Base-by-base conservation (phyloP, 208 protist species). In the Dictyostelium gargantuum region DNA sequence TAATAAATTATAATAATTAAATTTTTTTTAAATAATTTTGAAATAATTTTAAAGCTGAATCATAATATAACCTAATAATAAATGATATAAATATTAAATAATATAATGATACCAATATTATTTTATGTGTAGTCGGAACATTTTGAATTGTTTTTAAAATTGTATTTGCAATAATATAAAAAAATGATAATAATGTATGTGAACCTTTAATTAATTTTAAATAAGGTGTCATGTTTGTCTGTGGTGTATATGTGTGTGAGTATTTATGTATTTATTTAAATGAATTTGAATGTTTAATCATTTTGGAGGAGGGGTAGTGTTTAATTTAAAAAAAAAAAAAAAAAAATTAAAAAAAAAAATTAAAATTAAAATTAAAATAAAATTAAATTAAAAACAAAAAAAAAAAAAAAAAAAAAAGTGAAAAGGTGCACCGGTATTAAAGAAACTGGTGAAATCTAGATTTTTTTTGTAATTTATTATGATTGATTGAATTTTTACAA, bases 181-280 rank as follows among this genome's bases (percentile, higher is more conserved):
- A 29, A 56, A 56, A 40, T 11, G 42, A 40, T 40, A 79, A 56
- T 26, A 52, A 8, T 21, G 11, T 48, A 23, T 35, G 40, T 40
- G 73, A 56, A 23, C n/a, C 13, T 26, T 79, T 52, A 26, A 79
- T 56, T 40, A 79, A 9, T 40, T 79, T 52, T 21, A 79, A 46
- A 56, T 40, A 79, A n/a, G 73, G 73, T 56, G 73, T 79, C 73
- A 79, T 79, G 6, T 32, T 46, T 52, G 21, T 76, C n/a, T n/a
- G n/a, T n/a, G n/a, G n/a, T n/a, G n/a, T n/a, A n/a, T n/a, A n/a
- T n/a, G n/a, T n/a, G n/a, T 17, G 46, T 50, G 15, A 8, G 10
- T 17, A 50, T 50, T 17, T 50, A 50, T 50, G 46, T 50, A 13
- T 50, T 50, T 8, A 17, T 50, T 10, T 50, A 17, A 10, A 50